Conservation (phyloP, 2,329 filamentous ascomycete species). For the Sporothrix inflata region DNA sequence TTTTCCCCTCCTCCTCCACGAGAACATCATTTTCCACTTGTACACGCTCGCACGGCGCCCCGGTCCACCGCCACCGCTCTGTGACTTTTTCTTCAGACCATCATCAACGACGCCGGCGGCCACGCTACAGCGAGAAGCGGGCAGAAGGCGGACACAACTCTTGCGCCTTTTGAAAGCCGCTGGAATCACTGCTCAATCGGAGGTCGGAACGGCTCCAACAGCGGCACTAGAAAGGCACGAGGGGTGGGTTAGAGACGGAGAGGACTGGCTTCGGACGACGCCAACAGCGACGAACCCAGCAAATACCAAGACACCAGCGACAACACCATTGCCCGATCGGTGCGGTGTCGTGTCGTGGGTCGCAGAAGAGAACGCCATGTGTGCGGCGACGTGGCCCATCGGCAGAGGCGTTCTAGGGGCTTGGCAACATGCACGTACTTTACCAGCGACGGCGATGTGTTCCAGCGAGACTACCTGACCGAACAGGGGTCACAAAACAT, state of each 20-base stretch:
- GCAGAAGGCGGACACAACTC: not conserved
- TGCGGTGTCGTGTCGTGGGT: not conserved
- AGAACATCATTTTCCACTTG: slow-evolving; percentile 11
- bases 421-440: slow-evolving; percentile 26
- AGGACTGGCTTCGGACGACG: not conserved
- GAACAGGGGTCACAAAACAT: not conserved
- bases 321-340: slow-evolving; percentile 12
- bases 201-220: not conserved
- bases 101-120: slow-evolving; percentile 18
- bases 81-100: not conserved
- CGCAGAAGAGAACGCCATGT: slow-evolving; percentile 4
- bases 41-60: not conserved
- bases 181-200: not conserved
- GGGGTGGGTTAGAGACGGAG: not conserved
- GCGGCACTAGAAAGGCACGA: slow-evolving; percentile 7
- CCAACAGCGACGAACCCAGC: not conserved
- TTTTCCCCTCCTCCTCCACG: not conserved
- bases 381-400: slow-evolving; percentile 18
- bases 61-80: not conserved
- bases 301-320: slow-evolving; percentile 1
- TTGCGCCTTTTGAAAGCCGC: not conserved
- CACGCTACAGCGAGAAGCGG: slow-evolving; percentile 17
- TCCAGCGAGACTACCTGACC: not conserved
- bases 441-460: slow-evolving; percentile 7
- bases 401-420: slow-evolving; percentile 21